Conservation (phyloP, 2,329 filamentous ascomycete genomes). For the Hypocreales sp. region DNA sequence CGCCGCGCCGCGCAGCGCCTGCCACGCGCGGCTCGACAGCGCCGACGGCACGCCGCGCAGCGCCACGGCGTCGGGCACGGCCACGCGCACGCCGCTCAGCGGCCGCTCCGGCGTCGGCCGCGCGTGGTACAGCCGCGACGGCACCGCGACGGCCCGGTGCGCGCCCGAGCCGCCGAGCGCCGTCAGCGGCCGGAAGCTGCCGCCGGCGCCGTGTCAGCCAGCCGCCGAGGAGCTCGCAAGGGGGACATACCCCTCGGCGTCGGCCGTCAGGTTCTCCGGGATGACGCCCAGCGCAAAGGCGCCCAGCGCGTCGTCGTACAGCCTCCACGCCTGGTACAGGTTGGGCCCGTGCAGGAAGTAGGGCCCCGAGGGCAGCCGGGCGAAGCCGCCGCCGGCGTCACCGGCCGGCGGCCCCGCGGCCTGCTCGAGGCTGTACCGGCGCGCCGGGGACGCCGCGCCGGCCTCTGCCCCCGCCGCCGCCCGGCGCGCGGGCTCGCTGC, state of each 20-base stretch:
- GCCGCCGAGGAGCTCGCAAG: too few relatives aligned
- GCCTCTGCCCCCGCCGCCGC: too few relatives aligned
- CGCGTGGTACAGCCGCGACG: conserved; percentile 19
- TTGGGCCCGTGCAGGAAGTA: conserved; percentile 25
- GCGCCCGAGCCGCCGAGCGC: conserved; percentile 11
- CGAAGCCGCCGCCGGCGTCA: conserved; percentile 3
- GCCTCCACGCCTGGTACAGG: conserved; percentile 22
- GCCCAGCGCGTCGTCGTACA: conserved; percentile 21
- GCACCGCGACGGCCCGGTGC: conserved; percentile 18
- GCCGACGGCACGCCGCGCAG: conserved; percentile 35
- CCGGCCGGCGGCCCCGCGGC: conserved; percentile 3
- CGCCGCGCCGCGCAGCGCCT: conserved; percentile 32
- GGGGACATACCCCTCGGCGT: too few relatives aligned
- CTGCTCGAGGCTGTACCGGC: not conserved
- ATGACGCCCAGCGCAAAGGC: conserved; percentile 22
- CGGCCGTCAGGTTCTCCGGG: conserved; percentile 13
- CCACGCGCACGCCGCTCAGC: conserved; percentile 19
- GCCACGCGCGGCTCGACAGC: conserved; percentile 43
- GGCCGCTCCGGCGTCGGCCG: conserved; percentile 14
- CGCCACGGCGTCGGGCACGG: conserved; percentile 17
- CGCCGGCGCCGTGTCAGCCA: too few relatives aligned
- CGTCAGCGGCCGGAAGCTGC: conserved; percentile 15
- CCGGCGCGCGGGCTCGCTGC: not conserved
- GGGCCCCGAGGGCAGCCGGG: conserved; percentile 20
- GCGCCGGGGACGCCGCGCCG: too few relatives aligned